Percentiles rank a stretch among this genome's conserved stretches.
phyloP scores from a whole-genome alignment of 2,329 filamentous ascomycete species.

The Claviceps sp. region DNA sequence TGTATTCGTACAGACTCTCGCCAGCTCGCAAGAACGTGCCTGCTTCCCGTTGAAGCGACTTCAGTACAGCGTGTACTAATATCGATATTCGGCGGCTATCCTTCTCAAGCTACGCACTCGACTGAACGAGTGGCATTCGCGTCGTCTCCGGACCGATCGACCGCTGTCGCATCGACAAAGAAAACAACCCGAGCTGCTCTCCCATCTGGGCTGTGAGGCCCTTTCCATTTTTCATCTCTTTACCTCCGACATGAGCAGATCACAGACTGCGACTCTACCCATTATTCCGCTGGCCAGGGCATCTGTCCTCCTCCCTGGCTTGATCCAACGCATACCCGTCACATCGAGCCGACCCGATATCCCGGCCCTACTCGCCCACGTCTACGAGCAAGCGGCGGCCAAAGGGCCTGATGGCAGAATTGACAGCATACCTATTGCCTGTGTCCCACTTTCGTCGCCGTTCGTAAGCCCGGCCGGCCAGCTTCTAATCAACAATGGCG shows the following conservation, averaged over 20 bases:
- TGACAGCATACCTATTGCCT: constrained; percentile 65
- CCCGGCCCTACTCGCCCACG: constrained; percentile 70
- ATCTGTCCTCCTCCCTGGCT: constrained; percentile 72
- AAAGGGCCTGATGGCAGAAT: constrained; percentile 51
- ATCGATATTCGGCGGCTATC: too few relatives aligned
- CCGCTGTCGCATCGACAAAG: not conserved
- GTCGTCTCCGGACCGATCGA: not conserved
- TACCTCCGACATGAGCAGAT: constrained; percentile 22
- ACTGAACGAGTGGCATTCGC: not conserved
- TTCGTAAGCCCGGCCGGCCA: constrained; percentile 63
- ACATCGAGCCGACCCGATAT: constrained; percentile 72
- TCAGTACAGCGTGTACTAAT: too few relatives aligned
- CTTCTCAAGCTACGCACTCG: too few relatives aligned
- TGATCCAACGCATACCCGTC: constrained; percentile 73
- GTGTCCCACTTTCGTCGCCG: constrained; percentile 71
- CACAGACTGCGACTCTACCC: constrained; percentile 43
- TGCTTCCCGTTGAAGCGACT: too few relatives aligned
- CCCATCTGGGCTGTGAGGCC: not conserved
- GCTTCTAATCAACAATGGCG: constrained; percentile 55
- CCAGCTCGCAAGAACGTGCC: not conserved
- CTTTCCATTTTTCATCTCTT: not conserved
- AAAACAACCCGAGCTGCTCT: not conserved
- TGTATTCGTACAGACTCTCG: not conserved
- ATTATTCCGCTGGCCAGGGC: constrained; percentile 73
- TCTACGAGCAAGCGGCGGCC: constrained; percentile 64